Conservation (phyloP, 2,329 filamentous ascomycete species). For the Fusarium musae region DNA sequence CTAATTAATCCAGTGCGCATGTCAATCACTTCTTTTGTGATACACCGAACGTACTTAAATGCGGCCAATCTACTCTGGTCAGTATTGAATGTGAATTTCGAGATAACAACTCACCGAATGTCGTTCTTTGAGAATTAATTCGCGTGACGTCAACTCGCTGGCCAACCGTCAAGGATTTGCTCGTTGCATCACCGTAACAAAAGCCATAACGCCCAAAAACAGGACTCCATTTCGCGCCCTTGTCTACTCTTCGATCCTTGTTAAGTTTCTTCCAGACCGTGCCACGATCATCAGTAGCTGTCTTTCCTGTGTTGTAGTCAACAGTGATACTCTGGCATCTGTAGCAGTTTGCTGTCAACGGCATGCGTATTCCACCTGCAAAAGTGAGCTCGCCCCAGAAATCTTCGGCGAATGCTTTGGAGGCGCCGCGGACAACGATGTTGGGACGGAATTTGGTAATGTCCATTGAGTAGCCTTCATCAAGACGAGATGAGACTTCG, state of each 20-base stretch:
- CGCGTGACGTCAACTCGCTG: conserved; percentile 24
- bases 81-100: fast-evolving
- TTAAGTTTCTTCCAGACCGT: conserved; percentile 42
- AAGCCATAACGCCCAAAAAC: conserved; percentile 42
- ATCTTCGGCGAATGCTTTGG: conserved; percentile 31
- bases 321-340: conserved; percentile 43
- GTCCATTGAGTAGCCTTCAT: conserved; percentile 28
- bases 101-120: conserved; percentile 23
- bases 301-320: conserved; percentile 36
- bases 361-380: conserved; percentile 28
- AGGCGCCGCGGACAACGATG: conserved; percentile 37
- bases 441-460: conserved; percentile 43
- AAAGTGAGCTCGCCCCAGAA: conserved; percentile 39
- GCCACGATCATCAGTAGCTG: conserved; percentile 33
- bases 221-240: conserved; percentile 39
- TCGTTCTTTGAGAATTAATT: conserved; percentile 29
- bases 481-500: conserved; percentile 27
- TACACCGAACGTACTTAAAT: conserved; percentile 25
- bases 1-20: background rate
- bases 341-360: conserved; percentile 37
- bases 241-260: conserved; percentile 39
- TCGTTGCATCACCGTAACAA: conserved; percentile 29
- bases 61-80: conserved; percentile 32
- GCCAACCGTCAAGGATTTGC: conserved; percentile 8
- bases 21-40: conserved; percentile 17